Percentiles rank a stretch among this genome's conserved stretches.
These are phyloP conservation scores for Magnusiomyces tetraspermus DNA, from an alignment of 1,139 yeast species.

Conservation along the genomic window DNA sequence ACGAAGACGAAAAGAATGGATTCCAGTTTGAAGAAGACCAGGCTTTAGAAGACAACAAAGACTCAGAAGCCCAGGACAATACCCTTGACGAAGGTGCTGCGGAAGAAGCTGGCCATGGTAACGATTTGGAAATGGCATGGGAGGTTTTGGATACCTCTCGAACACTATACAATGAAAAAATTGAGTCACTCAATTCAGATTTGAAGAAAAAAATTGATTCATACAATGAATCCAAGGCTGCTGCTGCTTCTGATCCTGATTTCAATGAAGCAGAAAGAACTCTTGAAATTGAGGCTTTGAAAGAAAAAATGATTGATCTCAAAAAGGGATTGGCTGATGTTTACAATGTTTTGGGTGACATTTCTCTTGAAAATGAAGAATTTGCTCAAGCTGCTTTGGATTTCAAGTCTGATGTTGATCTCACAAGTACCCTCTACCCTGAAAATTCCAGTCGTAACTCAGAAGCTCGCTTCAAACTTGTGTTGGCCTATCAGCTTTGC, in stretches of 20 bases:
- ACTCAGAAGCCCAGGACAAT: conserved; percentile 23
- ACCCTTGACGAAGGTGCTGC: conserved; percentile 32
- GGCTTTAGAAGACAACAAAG: conserved; percentile 32
- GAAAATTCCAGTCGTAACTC: conserved; percentile 52
- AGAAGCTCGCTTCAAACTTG: conserved; percentile 74
- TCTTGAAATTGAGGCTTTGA: conserved; percentile 11
- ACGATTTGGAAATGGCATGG: conserved; percentile 85
- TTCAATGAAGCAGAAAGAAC: not conserved
- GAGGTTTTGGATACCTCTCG: conserved; percentile 71
- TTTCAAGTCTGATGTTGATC: conserved; percentile 45
- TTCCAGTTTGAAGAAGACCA: conserved; percentile 28
- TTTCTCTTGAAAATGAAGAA: conserved; percentile 69
- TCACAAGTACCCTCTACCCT: conserved; percentile 47
- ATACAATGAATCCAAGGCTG: not conserved
- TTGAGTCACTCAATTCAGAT: no score
- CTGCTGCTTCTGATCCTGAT: conserved; percentile 13
- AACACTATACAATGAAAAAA: conserved; percentile 45
- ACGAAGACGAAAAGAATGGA: conserved; percentile 21
- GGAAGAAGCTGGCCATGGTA: conserved; percentile 43
- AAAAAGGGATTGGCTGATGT: conserved; percentile 60
- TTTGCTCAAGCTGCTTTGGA: conserved; percentile 69
- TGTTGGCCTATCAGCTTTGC: conserved; percentile 68
- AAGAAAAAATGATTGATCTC: conserved; percentile 34
- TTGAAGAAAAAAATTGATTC: conserved; percentile 13
- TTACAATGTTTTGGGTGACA: conserved; percentile 78